Conservation (phyloP, 768 basidiomycete genomes). For the Hygrophorus pudorinus region DNA sequence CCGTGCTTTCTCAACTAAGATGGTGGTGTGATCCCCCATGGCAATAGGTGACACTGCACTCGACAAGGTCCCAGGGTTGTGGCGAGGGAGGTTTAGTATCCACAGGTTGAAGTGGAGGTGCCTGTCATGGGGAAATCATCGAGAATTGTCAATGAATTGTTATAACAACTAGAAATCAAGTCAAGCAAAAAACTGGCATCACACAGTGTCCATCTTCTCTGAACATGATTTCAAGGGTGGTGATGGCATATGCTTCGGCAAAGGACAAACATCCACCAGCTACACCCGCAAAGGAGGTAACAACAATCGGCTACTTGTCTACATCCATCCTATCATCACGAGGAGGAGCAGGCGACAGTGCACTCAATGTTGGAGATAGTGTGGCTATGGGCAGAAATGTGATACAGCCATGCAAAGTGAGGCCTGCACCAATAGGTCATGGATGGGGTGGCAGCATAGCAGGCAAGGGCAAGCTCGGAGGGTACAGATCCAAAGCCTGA, state of each 20-base stretch:
- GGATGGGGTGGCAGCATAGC: constrained; percentile 66
- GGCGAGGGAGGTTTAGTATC: constrained; percentile 44
- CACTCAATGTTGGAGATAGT: constrained; percentile 49
- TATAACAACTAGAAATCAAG: not conserved
- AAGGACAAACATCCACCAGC: constrained; percentile 38
- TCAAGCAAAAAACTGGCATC: not conserved
- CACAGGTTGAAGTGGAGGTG: constrained; percentile 15
- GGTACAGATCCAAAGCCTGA: constrained; percentile 35
- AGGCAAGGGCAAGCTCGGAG: constrained; percentile 43
- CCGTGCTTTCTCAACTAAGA: no score
- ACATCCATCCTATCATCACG: constrained; percentile 48
- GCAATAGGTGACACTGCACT: no score
- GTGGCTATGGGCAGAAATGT: constrained; percentile 65
- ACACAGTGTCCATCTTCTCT: constrained; percentile 5
- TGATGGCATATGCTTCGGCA: constrained; percentile 48
- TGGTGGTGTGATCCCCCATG: no score
- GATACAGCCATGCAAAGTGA: constrained; percentile 31
- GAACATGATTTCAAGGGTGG: constrained; percentile 35
- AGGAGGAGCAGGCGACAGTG: constrained; percentile 35
- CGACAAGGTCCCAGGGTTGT: constrained; percentile 57
- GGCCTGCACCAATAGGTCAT: constrained; percentile 52
- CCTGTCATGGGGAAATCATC: not conserved
- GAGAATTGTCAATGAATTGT: not conserved
- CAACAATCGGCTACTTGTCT: constrained; percentile 37
- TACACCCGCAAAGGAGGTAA: constrained; percentile 46